These are phyloP conservation scores for Vachellia pachyceras DNA, from an alignment of 306 rosid genomes.

Conservation along the genomic window DNA sequence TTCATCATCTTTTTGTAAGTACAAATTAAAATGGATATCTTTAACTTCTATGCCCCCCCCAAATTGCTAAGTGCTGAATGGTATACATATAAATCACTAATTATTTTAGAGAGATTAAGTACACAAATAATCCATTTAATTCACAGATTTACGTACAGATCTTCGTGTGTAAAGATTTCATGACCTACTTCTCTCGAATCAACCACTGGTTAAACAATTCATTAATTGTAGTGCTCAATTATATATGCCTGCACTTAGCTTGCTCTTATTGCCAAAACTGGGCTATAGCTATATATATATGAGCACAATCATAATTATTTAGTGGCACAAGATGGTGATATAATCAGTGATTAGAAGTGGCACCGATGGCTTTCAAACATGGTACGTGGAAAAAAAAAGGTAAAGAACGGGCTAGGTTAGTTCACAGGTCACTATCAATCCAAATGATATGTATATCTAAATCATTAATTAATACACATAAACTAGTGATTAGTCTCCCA, in stretches of 20 bases:
- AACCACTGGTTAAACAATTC: neutral
- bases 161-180: neutral
- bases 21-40: neutral
- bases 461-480: neutral
- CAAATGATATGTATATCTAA: slow-evolving; percentile 16
- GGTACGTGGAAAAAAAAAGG: slow-evolving; percentile 37
- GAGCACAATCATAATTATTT: neutral
- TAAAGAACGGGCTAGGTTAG: slow-evolving; percentile 59
- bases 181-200: neutral
- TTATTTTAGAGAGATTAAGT: neutral
- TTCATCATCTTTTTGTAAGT: slow-evolving; percentile 30
- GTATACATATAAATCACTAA: too few species aligned
- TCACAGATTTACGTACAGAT: neutral
- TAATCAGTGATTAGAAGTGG: slow-evolving; percentile 35
- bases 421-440: slow-evolving; percentile 50
- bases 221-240: neutral
- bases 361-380: slow-evolving; percentile 31
- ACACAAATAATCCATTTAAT: neutral
- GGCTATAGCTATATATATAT: neutral
- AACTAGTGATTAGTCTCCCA: slow-evolving; percentile 16
- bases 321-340: slow-evolving; percentile 12
- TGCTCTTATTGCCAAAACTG: slow-evolving; percentile 23
- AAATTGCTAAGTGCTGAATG: neutral
- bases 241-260: slow-evolving; percentile 1
- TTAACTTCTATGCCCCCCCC: neutral